Percentiles rank a stretch among this genome's conserved stretches.
Conservation (phyloP, 345 rosid genomes). For the Citrus maxima region DNA sequence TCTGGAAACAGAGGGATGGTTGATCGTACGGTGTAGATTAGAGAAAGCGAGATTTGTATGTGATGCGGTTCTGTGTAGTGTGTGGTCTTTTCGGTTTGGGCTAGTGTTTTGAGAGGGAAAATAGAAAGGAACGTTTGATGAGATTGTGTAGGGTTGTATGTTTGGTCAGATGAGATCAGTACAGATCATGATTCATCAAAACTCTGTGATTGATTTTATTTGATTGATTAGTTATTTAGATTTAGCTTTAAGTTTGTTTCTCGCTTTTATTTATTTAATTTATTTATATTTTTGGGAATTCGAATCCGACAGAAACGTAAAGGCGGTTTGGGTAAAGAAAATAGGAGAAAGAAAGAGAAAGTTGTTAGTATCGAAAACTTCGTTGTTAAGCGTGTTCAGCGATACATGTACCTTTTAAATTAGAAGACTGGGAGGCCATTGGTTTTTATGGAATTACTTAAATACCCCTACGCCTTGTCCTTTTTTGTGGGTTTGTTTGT, state of each 20-base stretch:
- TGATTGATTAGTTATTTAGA: background rate
- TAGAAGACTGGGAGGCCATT: background rate
- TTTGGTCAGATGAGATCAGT: background rate
- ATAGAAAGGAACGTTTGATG: background rate
- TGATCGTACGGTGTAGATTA: background rate
- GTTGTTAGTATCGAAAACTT: slow-evolving; percentile 10
- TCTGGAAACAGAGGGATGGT: slow-evolving; percentile 6
- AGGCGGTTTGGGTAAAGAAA: slow-evolving; percentile 7
- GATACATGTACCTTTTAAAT: background rate
- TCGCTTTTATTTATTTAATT: background rate
- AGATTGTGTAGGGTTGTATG: background rate
- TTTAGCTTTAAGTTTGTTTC: background rate
- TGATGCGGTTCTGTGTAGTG: background rate
- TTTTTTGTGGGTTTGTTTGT: too few species aligned
- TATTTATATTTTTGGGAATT: background rate
- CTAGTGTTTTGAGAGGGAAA: slow-evolving; percentile 11
- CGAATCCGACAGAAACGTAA: slow-evolving; percentile 1
- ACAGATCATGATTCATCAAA: background rate
- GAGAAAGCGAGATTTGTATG: background rate
- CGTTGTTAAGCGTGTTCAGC: slow-evolving; percentile 8
- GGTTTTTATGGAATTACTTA: background rate
- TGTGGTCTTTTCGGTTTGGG: background rate
- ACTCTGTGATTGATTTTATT: background rate
- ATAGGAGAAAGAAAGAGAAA: background rate
- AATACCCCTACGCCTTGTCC: background rate